Conservation (phyloP, 805 yeast genomes). For the Millerozyma miso region DNA sequence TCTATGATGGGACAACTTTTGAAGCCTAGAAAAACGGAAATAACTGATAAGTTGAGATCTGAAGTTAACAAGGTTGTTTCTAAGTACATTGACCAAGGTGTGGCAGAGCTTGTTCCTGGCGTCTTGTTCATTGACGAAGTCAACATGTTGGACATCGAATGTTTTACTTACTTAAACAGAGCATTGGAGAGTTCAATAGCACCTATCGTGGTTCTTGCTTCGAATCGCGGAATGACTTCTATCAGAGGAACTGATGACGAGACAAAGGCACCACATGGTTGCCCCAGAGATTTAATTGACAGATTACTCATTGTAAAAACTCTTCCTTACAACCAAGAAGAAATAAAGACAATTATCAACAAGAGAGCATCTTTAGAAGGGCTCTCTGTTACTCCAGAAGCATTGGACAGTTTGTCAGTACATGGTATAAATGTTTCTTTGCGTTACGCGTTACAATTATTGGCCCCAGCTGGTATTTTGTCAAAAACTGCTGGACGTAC, state of each 20-base stretch:
- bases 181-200: constrained; percentile 91
- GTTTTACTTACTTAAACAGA: constrained; percentile 89
- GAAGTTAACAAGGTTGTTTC: constrained; percentile 96
- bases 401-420: constrained; percentile 66
- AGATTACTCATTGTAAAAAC: constrained; percentile 90
- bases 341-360: constrained; percentile 74
- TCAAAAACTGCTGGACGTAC: constrained; percentile 69
- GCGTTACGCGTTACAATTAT: constrained; percentile 86
- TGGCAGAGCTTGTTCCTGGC: constrained; percentile 97
- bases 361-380: constrained; percentile 80
- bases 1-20: constrained; percentile 96
- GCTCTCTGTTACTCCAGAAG: constrained; percentile 60
- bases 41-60: constrained; percentile 88
- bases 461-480: constrained; percentile 86
- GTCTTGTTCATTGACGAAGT: constrained; percentile 97
- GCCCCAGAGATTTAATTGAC: constrained; percentile 92
- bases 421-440: constrained; percentile 77
- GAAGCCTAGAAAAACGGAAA: constrained; percentile 94
- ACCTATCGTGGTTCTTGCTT: constrained; percentile 92
- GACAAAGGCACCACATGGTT: constrained; percentile 87
- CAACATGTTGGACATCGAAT: constrained; percentile 96
- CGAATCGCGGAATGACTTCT: constrained; percentile 90
- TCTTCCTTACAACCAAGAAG: constrained; percentile 78
- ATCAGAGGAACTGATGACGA: constrained; percentile 87
- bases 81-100: constrained; percentile 95